Evolutionary conservation across 169 alveolate species (phyloP).

Genomic region (Plasmodium gonderi): DNA sequence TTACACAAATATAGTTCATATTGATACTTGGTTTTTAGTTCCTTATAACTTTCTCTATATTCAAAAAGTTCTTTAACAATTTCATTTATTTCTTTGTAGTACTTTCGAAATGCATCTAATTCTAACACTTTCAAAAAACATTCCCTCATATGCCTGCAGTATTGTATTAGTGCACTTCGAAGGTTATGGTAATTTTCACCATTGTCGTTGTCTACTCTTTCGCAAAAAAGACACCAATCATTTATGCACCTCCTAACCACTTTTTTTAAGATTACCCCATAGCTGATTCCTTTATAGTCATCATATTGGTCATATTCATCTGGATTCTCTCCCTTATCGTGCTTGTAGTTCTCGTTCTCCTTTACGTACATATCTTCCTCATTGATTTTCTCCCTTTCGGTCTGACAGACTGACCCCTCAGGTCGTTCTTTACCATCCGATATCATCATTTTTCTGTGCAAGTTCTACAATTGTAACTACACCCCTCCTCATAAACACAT

Average conservation of each 20-base stretch:
- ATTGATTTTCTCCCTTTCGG: not conserved
- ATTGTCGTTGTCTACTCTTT: slow-evolving; percentile 33
- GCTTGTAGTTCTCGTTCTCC: not conserved
- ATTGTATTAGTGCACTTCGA: slow-evolving; percentile 60
- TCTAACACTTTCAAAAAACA: slow-evolving; percentile 44
- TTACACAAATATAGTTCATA: slow-evolving; percentile 42
- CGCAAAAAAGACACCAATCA: slow-evolving; percentile 58
- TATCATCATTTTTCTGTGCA: not conserved
- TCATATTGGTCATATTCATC: not conserved
- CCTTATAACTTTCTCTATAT: slow-evolving; percentile 20
- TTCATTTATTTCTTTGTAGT: slow-evolving; percentile 33
- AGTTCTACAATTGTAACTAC: too few relatives aligned
- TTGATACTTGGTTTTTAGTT: slow-evolving; percentile 39
- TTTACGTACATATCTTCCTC: not conserved
- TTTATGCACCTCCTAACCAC: slow-evolving; percentile 28
- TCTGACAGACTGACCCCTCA: not conserved
- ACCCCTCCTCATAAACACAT: too few relatives aligned
- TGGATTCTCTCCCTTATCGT: not conserved
- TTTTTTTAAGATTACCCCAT: slow-evolving; percentile 23
- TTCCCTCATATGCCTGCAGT: slow-evolving; percentile 67
- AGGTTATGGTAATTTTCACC: slow-evolving; percentile 29
- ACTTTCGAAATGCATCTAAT: slow-evolving; percentile 1
- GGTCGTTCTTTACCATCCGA: not conserved
- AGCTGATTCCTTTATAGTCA: slow-evolving; percentile 34
- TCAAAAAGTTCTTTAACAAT: slow-evolving; percentile 8